Percentiles rank a stretch among this genome's conserved stretches.
Evolutionary conservation across 768 basidiomycete genomes (phyloP).

Genomic region (Mycena kentingensis): DNA sequence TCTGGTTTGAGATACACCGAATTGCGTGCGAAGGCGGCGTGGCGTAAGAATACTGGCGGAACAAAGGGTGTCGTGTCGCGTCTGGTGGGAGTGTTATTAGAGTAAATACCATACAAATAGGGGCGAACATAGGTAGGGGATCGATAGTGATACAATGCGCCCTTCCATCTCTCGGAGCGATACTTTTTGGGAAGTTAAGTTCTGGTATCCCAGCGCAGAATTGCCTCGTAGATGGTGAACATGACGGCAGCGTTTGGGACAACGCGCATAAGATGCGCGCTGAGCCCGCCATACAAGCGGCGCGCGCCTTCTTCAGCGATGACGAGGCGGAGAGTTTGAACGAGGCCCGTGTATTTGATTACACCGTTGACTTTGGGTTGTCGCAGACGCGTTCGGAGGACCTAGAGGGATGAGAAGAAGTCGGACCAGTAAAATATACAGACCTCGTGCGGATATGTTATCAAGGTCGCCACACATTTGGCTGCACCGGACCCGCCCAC

Average conservation of each 20-base stretch:
- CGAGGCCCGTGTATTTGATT: slow-evolving; percentile 81
- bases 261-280: slow-evolving; percentile 93
- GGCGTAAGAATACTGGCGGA: too few species aligned
- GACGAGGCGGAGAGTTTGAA: slow-evolving; percentile 82
- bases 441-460: slow-evolving; percentile 99
- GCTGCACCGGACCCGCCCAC: slow-evolving; percentile 89
- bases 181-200: too few species aligned
- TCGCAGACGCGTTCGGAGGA: slow-evolving; percentile 87
- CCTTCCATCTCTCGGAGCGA: too few species aligned
- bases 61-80: too few species aligned
- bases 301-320: slow-evolving; percentile 87
- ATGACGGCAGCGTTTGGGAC: slow-evolving; percentile 97
- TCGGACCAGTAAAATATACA: slow-evolving; percentile 24
- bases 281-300: slow-evolving; percentile 88
- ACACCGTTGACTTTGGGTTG: slow-evolving; percentile 82
- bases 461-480: slow-evolving; percentile 89
- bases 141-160: too few species aligned
- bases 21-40: too few species aligned
- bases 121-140: too few species aligned
- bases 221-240: slow-evolving; percentile 93
- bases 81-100: too few species aligned
- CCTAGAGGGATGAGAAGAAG: slow-evolving; percentile 44
- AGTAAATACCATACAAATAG: too few species aligned
- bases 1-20: too few species aligned
- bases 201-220: slow-evolving; percentile 66